Evolutionary conservation across 768 basidiomycete genomes (phyloP), one percentile per base, ranked within the genome.

Genomic region (Lactifluus echinatus): DNA sequence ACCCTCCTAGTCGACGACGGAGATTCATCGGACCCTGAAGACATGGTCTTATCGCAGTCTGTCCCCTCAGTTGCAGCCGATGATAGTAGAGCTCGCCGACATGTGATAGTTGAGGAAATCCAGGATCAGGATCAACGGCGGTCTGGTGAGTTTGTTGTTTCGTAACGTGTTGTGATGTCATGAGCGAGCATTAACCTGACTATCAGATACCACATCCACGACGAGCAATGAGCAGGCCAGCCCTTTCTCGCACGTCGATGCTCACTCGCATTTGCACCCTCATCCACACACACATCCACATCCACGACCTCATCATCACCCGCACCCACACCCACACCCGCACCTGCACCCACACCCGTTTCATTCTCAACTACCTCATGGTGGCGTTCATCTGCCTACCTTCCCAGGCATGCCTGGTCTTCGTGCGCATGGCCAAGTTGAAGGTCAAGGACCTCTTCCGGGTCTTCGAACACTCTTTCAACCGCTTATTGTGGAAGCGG

Each of bases 381-480:
- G 29, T 23, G 55, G 39, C 19, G 17, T 55, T 28, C 50, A 48
- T 23, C 57, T 55, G 0, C 57, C 51, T 28, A 48, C 40, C 34
- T 53, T 59, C 29, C 52, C 48, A 8, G 31, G 43, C 31, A 53
- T 60, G 61, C 52, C 57, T 15, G 53, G 50, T 45, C 52, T 53
- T 46, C 61, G 56, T 46, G 47, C 56, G 31, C 60, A 53, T 14
- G 57, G 60, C 33, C 57, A 59, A 28, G 57, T 48, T 45, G 57
- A 59, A 15, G 57, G 53, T 40, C 57, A 50, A n/a, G 53, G 36
- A 15, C 56, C 60, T 53, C 60, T 61, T 24, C 60, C 60, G 6
- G 51, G 60, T 21, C 60, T 61, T 3, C 56, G 60, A 40, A 61
- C 60, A 15, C 60, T 61, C 11, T 61, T 61, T 24, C 55, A 60